These are phyloP conservation scores for Boletus coccyginus DNA, from an alignment of 768 basidiomycete genomes.

Conservation along the genomic window DNA sequence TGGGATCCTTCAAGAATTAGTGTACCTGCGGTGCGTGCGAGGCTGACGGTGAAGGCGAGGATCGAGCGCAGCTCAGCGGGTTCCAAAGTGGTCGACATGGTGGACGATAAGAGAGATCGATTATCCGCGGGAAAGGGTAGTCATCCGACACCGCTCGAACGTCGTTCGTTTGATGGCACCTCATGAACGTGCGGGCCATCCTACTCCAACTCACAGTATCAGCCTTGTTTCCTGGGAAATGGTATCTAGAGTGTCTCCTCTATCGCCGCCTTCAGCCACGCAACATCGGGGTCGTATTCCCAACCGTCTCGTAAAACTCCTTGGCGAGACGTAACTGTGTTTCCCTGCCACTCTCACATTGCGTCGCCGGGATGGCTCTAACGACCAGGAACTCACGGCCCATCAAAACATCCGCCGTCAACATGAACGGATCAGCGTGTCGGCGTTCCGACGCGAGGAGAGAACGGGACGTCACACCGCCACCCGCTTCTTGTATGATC, in stretches of 20 bases:
- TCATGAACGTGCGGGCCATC: constrained; percentile 3
- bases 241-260: neutral
- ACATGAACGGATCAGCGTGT: constrained; percentile 44
- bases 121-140: no score
- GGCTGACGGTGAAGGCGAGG: constrained; percentile 62
- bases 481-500: constrained; percentile 87
- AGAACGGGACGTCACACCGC: constrained; percentile 63
- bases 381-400: constrained; percentile 80
- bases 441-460: constrained; percentile 37
- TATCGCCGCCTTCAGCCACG: neutral
- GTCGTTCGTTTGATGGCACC: neutral
- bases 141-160: neutral
- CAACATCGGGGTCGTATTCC: constrained; percentile 56
- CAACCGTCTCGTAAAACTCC: constrained; percentile 81
- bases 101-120: constrained; percentile 1
- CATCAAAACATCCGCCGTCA: constrained; percentile 66
- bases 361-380: constrained; percentile 58
- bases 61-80: constrained; percentile 53
- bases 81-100: constrained; percentile 34
- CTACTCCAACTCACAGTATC: neutral
- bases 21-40: constrained; percentile 73
- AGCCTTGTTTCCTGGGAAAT: neutral
- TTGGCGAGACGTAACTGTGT: constrained; percentile 75
- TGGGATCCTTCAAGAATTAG: constrained; percentile 76
- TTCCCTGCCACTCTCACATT: constrained; percentile 58